A percentile compares a stretch with the other conserved stretches of the same genome.
Conservation (phyloP, 2,329 filamentous ascomycete species). For the Fusarium equiseti region DNA sequence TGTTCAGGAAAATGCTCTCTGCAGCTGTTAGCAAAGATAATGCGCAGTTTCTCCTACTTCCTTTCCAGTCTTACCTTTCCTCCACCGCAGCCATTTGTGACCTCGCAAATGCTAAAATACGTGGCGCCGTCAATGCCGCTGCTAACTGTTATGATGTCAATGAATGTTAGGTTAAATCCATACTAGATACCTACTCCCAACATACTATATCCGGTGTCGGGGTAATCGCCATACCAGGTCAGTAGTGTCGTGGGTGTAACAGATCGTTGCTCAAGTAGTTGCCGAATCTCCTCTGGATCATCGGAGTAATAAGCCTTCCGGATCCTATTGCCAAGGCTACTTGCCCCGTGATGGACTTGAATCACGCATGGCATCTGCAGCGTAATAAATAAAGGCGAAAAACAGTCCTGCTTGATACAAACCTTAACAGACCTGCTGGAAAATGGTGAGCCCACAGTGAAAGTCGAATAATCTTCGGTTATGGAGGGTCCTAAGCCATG, state of each 20-base stretch:
- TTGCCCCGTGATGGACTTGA: fast-evolving
- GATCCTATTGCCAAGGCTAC: not conserved
- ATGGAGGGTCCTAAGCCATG: fast-evolving
- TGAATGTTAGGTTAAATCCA: fast-evolving
- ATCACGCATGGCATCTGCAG: slow-evolving; percentile 12
- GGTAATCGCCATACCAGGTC: no score
- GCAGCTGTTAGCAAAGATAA: fast-evolving
- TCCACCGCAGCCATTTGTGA: not conserved
- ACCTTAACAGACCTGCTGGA: not conserved
- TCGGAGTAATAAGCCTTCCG: fast-evolving
- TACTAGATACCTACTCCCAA: not conserved
- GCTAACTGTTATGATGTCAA: not conserved
- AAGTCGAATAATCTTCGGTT: not conserved
- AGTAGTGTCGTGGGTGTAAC: not conserved
- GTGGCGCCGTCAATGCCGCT: not conserved
- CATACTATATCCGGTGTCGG: not conserved
- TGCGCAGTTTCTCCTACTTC: not conserved
- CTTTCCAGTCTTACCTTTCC: not conserved
- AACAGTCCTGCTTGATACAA: not conserved
- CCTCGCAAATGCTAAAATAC: not conserved
- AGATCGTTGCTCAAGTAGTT: not conserved
- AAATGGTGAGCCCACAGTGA: not conserved
- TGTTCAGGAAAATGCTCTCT: not conserved
- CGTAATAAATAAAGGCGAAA: not conserved
- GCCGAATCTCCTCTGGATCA: fast-evolving